Conservation (phyloP, 2,329 filamentous ascomycete species). For the Lojkania enalia region DNA sequence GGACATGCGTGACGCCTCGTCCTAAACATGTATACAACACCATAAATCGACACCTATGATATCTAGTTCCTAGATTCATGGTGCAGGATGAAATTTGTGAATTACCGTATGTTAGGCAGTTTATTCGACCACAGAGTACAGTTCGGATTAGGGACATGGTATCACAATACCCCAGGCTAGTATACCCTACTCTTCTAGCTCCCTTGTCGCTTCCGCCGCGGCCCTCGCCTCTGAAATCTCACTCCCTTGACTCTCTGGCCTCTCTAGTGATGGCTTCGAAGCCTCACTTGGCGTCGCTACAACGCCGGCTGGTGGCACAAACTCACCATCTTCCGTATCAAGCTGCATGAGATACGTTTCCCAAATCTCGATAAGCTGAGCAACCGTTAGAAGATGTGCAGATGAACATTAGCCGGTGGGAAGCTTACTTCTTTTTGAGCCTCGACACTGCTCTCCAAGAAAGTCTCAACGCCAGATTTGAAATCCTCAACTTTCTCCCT, state of each 20-base stretch:
- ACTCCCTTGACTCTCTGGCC: slow-evolving; percentile 16
- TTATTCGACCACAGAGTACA: too few relatives aligned
- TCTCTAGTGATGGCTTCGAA: slow-evolving; percentile 4
- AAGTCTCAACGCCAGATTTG: slow-evolving; percentile 97
- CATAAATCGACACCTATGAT: too few relatives aligned
- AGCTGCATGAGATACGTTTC: slow-evolving; percentile 97
- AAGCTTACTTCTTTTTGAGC: slow-evolving; percentile 90
- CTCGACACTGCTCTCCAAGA: slow-evolving; percentile 93
- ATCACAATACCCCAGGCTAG: neutral
- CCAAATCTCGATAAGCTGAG: slow-evolving; percentile 82
- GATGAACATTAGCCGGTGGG: neutral
- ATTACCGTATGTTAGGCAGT: too few relatives aligned
- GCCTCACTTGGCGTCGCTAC: slow-evolving; percentile 32
- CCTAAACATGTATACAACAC: too few relatives aligned
- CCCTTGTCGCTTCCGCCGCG: slow-evolving; percentile 12
- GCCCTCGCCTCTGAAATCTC: slow-evolving; percentile 13
- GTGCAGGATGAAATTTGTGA: too few relatives aligned
- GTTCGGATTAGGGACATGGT: too few relatives aligned
- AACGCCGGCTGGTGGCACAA: slow-evolving; percentile 44
- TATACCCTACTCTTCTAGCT: slow-evolving; percentile 16
- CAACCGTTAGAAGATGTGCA: slow-evolving; percentile 15
- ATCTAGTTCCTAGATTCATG: too few relatives aligned
- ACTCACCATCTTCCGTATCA: slow-evolving; percentile 79
- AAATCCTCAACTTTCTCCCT: slow-evolving; percentile 98
- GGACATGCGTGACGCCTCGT: slow-evolving; percentile 47